Percentiles rank a stretch among this genome's conserved stretches.
These are phyloP conservation scores for Ochetophila trinervis DNA, from an alignment of 306 rosid genomes.

Conservation along the genomic window DNA sequence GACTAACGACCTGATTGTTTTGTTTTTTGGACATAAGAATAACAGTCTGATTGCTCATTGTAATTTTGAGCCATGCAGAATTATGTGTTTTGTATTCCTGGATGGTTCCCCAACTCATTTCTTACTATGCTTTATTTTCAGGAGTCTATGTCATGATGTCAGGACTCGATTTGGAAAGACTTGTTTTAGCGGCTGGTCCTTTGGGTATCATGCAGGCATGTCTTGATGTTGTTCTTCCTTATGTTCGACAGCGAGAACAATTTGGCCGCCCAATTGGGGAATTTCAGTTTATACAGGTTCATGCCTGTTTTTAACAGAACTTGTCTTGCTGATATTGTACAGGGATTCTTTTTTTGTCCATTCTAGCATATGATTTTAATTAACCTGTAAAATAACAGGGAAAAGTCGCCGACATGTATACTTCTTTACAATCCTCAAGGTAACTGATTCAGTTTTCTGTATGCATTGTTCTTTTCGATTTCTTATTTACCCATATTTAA, in stretches of 20 bases:
- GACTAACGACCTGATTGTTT: background rate
- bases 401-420: conserved; percentile 89
- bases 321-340: conserved; percentile 11
- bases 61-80: no score
- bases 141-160: conserved; percentile 99
- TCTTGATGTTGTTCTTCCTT: conserved; percentile 82
- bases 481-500: background rate
- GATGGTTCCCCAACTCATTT: background rate
- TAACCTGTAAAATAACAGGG: conserved; percentile 55
- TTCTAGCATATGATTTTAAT: conserved; percentile 11
- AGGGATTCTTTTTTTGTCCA: conserved; percentile 1
- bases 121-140: conserved; percentile 32
- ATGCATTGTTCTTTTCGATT: conserved; percentile 6
- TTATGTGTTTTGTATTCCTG: background rate
- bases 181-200: conserved; percentile 88
- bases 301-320: conserved; percentile 6
- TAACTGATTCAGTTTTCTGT: conserved; percentile 26
- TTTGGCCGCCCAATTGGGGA: conserved; percentile 96
- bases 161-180: conserved; percentile 92
- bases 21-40: no score
- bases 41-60: no score
- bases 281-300: conserved; percentile 93
- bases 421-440: conserved; percentile 93
- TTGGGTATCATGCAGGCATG: conserved; percentile 96
- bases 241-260: conserved; percentile 90